These are phyloP conservation scores for Neocallimastix lanati DNA, from an alignment of 192 early-diverging fungal genomes.

Conservation along the genomic window DNA sequence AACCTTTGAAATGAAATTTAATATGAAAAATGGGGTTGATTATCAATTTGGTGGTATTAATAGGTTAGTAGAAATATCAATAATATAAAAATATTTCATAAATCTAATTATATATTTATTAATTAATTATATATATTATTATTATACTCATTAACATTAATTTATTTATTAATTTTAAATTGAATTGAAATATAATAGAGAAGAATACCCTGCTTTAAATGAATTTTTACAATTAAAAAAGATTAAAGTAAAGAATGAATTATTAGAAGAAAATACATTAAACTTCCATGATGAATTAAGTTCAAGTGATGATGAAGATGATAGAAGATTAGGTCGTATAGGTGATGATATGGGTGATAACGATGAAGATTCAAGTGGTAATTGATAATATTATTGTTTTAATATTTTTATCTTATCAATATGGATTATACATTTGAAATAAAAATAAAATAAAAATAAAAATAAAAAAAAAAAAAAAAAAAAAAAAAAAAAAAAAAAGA, in stretches of 20 bases:
- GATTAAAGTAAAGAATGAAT: conserved; percentile 59
- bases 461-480: too few relatives aligned
- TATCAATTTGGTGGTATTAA: conserved; percentile 77
- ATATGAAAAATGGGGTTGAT: conserved; percentile 57
- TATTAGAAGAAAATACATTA: conserved; percentile 23
- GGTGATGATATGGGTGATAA: conserved; percentile 8
- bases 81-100: too few relatives aligned
- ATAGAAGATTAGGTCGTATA: conserved; percentile 9
- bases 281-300: conserved; percentile 7
- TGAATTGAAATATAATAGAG: conserved; percentile 15
- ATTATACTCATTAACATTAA: too few relatives aligned
- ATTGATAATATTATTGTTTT: too few relatives aligned
- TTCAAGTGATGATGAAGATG: conserved; percentile 22
- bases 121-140: too few relatives aligned
- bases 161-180: not conserved
- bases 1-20: conserved; percentile 91
- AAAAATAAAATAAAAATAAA: too few relatives aligned
- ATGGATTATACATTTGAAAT: too few relatives aligned
- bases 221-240: conserved; percentile 66
- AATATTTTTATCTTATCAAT: too few relatives aligned
- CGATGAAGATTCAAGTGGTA: conserved; percentile 16
- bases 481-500: too few relatives aligned
- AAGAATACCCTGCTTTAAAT: conserved; percentile 70
- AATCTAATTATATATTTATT: too few relatives aligned
- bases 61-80: conserved; percentile 20